Base-by-base conservation (phyloP, 805 yeast genomes). In the Candida lessepsii region DNA sequence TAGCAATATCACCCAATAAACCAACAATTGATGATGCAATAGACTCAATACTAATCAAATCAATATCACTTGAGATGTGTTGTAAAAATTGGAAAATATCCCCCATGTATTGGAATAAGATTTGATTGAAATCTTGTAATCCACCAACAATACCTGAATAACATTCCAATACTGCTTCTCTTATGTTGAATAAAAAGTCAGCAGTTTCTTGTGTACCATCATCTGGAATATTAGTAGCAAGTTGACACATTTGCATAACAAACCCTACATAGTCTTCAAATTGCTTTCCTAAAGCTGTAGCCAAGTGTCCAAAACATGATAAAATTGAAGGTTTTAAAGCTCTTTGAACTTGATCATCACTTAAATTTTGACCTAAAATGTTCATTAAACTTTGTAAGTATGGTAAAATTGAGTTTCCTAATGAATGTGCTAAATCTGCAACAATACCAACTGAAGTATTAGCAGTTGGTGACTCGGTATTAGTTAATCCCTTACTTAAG, bases 61-160 rank as follows among this genome's bases (percentile, higher is more conserved):
- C 73, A 26, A 77, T 69, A 54, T 87, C 91, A 26, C 61, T 65
- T 44, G 80, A 73, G 32, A 87, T 70, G 29, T 66, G 60, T 48
- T 78, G 68, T 52, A 93, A 63, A 55, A 90, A 84, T 42, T 71
- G 76, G 64, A 89, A 82, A 33, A 91, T 81, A 34, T 81, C 76
- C 25, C 78, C 76, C 36, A 85, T 76, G 60, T 76, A 86, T 31
- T 82, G 83, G 48, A 60, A 71, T 33, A 93, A 61, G 27, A 78
- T 74, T 28, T 77, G 76, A 13, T 96, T 88, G 14, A 70, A 63
- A 40, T 76, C 83, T 45, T 78, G 80, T 53, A 87, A 63, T n/a
- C 98, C 97, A 36, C 95, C 89, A 42, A 91, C 88, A 36, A 93
- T 82, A 46, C 99, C 99, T 25, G 90, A 96, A 58, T 88, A 93